phyloP scores from a whole-genome alignment of 805 yeast genomes.

The Blastobotrys terrestris region DNA sequence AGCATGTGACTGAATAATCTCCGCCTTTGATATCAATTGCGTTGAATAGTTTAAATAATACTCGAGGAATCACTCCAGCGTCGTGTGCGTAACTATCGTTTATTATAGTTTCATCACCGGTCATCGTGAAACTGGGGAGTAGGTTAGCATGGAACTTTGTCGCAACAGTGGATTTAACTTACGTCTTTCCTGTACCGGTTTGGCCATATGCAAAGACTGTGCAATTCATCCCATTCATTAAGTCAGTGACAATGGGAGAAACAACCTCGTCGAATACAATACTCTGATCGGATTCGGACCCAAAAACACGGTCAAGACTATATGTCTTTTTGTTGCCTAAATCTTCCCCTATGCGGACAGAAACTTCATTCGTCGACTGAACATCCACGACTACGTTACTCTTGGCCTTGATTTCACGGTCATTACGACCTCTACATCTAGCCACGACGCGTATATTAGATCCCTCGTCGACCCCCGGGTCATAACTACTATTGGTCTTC shows the following conservation, averaged over 20 bases:
- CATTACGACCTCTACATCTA: constrained; percentile 56
- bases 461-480: constrained; percentile 21
- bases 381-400: constrained; percentile 57
- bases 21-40: constrained; percentile 32
- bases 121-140: constrained; percentile 41
- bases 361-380: constrained; percentile 44
- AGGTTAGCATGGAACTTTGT: neutral
- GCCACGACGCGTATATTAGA: constrained; percentile 56
- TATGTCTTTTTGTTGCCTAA: constrained; percentile 43
- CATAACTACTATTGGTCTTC: neutral
- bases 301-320: constrained; percentile 74
- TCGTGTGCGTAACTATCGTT: constrained; percentile 37
- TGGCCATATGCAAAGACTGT: constrained; percentile 86
- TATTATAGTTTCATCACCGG: constrained; percentile 52
- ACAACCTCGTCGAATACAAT: constrained; percentile 64
- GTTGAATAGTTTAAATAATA: constrained; percentile 49
- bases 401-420: constrained; percentile 50
- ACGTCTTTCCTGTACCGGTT: constrained; percentile 85
- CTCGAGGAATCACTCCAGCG: constrained; percentile 64
- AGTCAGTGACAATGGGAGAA: constrained; percentile 55
- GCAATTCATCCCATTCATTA: constrained; percentile 71
- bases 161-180: neutral
- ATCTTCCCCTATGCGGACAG: constrained; percentile 37
- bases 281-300: constrained; percentile 72
- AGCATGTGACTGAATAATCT: constrained; percentile 66